Base-by-base conservation (phyloP, 2,329 filamentous ascomycete genomes). In the Nakataea oryzae region DNA sequence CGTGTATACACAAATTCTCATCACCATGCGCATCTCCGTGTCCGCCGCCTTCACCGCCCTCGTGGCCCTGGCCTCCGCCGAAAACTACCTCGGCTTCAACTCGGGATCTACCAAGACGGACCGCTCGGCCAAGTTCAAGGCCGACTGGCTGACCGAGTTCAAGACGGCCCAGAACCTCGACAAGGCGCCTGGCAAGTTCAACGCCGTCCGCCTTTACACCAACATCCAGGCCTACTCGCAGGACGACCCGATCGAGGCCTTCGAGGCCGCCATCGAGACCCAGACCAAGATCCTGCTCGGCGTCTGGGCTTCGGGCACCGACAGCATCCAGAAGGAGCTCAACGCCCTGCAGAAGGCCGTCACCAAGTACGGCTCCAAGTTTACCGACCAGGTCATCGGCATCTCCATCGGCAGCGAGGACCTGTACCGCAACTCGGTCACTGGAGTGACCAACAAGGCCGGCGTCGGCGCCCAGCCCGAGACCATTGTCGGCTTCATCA, bases 241-340 rank as follows among this genome's bases (percentile, higher is more conserved):
- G 78, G 82, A 84, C 68, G 88, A 93, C 74, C 92, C 91, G 61
- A 79, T 96, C 70, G 79, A 91, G 78, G 92, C 92, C 55, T 84
- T 93, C 76, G 89, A 91, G 76, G 86, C 86, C 47, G 86, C 86
- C 68, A 77, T 87, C 57, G 75, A 79, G 63, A 85, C 84, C 64
- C 77, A 85, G 56, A 85, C 83, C 24, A 75, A 81, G 66, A 75
- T 89, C 57, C 82, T 89, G 47, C 84, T 87, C 60, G 86, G 86
- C 65, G 76, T 88, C 69, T 89, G 86, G 86, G 73, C 81, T 59
- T 81, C 81, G 24, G 81, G 81, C 66, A 76, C 76, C 57, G 72
- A 73, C 62, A 82, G 79, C 71, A 88, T 81, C 71, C 74, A 79
- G 66, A 78, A 79, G 60, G 86, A 89, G 78, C 81, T 88, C 69